Percentiles rank a stretch among this genome's conserved stretches.
phyloP scores from a whole-genome alignment of 306 rosid species.

The Dryas alaskensis region DNA sequence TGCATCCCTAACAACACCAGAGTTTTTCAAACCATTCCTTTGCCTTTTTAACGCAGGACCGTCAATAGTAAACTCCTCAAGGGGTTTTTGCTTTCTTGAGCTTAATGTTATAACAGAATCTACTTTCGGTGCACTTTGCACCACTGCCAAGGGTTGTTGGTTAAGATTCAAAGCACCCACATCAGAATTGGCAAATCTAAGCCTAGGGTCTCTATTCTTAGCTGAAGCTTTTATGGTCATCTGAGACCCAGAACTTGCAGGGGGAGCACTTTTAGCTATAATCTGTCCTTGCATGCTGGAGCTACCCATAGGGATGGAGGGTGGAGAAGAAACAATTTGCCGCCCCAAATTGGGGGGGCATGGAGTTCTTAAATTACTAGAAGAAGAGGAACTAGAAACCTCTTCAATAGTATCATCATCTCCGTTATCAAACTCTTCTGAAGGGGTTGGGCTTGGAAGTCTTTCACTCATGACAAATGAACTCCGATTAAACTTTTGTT shows the following conservation, averaged over 20 bases:
- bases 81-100: slow-evolving; percentile 69
- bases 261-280: slow-evolving; percentile 39
- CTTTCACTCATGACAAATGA: slow-evolving; percentile 59
- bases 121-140: slow-evolving; percentile 47
- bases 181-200: slow-evolving; percentile 64
- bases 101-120: slow-evolving; percentile 44
- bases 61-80: slow-evolving; percentile 54
- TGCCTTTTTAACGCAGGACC: slow-evolving; percentile 58
- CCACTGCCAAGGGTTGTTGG: slow-evolving; percentile 34
- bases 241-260: slow-evolving; percentile 34
- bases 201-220: slow-evolving; percentile 96
- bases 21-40: slow-evolving; percentile 46
- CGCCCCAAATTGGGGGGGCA: slow-evolving; percentile 39
- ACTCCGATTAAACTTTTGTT: slow-evolving; percentile 84
- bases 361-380: slow-evolving; percentile 33
- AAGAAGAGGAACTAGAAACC: slow-evolving; percentile 58
- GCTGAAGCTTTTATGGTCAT: slow-evolving; percentile 47
- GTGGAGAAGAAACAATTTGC: slow-evolving; percentile 37
- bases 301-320: slow-evolving; percentile 31
- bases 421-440: slow-evolving; percentile 58
- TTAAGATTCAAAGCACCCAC: slow-evolving; percentile 48
- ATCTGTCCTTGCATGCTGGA: slow-evolving; percentile 40
- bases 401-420: slow-evolving; percentile 59
- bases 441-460: slow-evolving; percentile 99
- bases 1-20: slow-evolving; percentile 38